Conservation (phyloP, 2,329 filamentous ascomycete genomes). For the Raffaelea arxii region DNA sequence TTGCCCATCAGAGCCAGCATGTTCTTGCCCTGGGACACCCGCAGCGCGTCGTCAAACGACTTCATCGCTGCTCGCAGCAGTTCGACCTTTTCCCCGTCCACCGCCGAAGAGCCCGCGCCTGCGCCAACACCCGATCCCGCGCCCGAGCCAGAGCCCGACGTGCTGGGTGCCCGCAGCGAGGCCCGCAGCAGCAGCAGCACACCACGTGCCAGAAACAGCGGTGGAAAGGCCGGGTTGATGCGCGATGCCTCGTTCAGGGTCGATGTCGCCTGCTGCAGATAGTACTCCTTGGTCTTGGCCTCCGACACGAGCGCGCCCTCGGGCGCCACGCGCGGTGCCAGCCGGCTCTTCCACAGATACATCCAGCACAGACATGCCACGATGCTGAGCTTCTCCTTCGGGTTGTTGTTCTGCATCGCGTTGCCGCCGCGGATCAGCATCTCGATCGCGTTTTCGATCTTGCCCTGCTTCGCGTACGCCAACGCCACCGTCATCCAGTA, state of each 20-base stretch:
- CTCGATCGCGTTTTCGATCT: constrained; percentile 74
- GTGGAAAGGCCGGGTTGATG: constrained; percentile 85
- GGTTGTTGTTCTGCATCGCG: constrained; percentile 59
- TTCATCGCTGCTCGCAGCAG: constrained; percentile 78
- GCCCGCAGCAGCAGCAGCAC: constrained; percentile 82
- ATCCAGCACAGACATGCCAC: constrained; percentile 84
- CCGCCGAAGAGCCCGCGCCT: constrained; percentile 26
- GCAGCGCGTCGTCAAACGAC: constrained; percentile 87
- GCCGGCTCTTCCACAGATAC: constrained; percentile 79
- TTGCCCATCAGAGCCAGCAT: constrained; percentile 89
- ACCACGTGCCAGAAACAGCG: constrained; percentile 82
- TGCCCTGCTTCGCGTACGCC: constrained; percentile 92
- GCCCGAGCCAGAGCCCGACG: constrained; percentile 47
- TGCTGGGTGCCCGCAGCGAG: constrained; percentile 69
- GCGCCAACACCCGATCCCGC: not conserved
- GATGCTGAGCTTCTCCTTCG: constrained; percentile 77
- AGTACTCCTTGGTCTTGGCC: constrained; percentile 85
- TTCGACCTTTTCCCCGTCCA: constrained; percentile 67
- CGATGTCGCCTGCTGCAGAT: constrained; percentile 79
- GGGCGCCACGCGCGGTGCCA: constrained; percentile 54
- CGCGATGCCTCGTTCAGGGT: constrained; percentile 92
- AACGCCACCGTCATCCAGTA: constrained; percentile 98
- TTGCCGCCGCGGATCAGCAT: constrained; percentile 64
- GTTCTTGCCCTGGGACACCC: constrained; percentile 76
- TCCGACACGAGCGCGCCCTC: constrained; percentile 59